Base-by-base conservation (phyloP, 2,329 filamentous ascomycete genomes). In the Tetracladium maxilliforme region DNA sequence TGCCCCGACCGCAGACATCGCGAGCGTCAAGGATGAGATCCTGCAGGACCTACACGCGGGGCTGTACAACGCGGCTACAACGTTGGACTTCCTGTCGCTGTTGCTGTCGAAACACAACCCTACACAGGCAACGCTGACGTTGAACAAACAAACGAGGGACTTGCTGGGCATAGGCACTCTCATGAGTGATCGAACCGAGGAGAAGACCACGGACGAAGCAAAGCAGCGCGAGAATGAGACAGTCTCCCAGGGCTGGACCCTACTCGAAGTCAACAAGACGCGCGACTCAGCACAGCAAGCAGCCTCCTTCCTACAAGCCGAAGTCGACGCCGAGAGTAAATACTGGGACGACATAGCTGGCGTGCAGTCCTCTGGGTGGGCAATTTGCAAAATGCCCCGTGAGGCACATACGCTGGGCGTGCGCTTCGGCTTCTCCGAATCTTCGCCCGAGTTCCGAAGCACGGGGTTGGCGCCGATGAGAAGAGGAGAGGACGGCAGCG, bases 271-370 rank as follows among this genome's bases (percentile, higher is more conserved):
- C 36, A 73, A 79, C 38, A 66, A 69, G 17, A 74, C 79, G 4
- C 73, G 82, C 2, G 75, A 81, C 38, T 73, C 74, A 18, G 65
- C 93, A 13, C 54, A 83, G 10, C 64, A 70, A 7, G 76, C 84
- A 5, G 77, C 80, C 1, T 61, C 64, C 14, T 65, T 81, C 20
- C 53, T 98, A 9, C 69, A 82, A 38, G 67, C 65, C 8, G 86
- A 93, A 46, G 77, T 92, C 17, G 63, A 68, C 7, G 69, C 71
- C 16, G 90, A 98, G 54, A 75, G 74, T 3, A 75, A 66, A 38
- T 98, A 92, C 48, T 98, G 90, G 90, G 67, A 78, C 28, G 77
- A 92, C 39, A 67, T 95, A 3, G 56, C 92, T 23, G 69, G 72
- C 7, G 72, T 95, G 22, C 83, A 77, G 35, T 70, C 83, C 36